A percentile compares a stretch with the other conserved stretches of the same genome.
phyloP scores from a whole-genome alignment of 75 land plant genomes.

The Cryptomeria japonica region DNA sequence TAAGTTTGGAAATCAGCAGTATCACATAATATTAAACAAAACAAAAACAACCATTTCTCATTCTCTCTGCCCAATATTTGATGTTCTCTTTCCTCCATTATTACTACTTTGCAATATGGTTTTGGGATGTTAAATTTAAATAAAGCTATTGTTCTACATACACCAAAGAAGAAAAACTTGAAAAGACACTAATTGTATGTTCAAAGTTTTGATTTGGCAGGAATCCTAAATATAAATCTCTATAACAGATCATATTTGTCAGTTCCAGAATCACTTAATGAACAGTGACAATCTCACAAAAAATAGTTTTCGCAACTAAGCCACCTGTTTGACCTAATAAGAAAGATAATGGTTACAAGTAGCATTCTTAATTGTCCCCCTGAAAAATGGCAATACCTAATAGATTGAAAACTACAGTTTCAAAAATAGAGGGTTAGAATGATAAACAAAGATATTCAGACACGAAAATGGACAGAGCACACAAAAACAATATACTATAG shows the following conservation, averaged over 20 bases:
- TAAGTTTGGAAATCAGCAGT: not conserved
- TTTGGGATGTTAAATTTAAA: not conserved
- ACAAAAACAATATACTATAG: too few species aligned
- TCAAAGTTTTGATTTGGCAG: not conserved
- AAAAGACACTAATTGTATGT: not conserved
- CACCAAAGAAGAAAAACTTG: not conserved
- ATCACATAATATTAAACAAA: not conserved
- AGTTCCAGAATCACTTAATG: not conserved
- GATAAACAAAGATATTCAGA: too few species aligned
- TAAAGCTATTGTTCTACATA: not conserved
- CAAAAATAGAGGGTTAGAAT: too few species aligned
- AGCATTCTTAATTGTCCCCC: not conserved
- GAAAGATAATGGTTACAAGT: not conserved
- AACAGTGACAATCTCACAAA: not conserved
- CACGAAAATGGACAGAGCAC: too few species aligned
- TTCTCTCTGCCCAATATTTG: not conserved
- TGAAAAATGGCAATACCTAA: not conserved
- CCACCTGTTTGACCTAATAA: not conserved
- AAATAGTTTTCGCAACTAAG: not conserved
- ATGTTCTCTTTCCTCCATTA: not conserved
- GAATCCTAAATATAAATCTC: not conserved
- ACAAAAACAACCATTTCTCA: not conserved
- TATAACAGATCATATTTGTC: not conserved
- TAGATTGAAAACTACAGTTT: not conserved
- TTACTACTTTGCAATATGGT: not conserved